Evolutionary conservation across 331 rosid species (phyloP).

Genomic region (Acacia pycnantha): DNA sequence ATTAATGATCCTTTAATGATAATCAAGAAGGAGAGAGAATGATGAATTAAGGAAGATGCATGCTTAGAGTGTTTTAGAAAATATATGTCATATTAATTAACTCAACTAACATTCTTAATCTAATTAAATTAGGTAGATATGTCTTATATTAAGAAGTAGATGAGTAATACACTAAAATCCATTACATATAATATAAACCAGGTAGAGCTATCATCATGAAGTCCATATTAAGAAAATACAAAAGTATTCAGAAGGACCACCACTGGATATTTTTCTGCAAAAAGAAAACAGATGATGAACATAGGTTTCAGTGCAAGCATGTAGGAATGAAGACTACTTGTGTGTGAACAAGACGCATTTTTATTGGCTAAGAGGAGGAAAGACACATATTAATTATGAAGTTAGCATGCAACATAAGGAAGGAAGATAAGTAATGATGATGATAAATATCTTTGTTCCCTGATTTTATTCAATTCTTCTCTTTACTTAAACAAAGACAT

Average conservation of each 20-base stretch:
- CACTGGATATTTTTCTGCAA: slow-evolving; percentile 27
- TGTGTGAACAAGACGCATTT: slow-evolving; percentile 46
- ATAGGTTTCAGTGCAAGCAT: slow-evolving; percentile 43
- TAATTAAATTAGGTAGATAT: too few species aligned
- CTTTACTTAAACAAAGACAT: slow-evolving; percentile 9
- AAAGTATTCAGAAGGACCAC: slow-evolving; percentile 35
- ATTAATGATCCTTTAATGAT: too few species aligned
- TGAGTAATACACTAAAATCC: too few species aligned
- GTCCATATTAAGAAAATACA: slow-evolving; percentile 10
- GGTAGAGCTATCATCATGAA: neutral
- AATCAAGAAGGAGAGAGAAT: too few species aligned
- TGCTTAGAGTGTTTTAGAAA: too few species aligned
- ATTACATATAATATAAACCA: too few species aligned
- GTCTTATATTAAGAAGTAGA: too few species aligned
- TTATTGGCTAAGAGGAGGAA: slow-evolving; percentile 40
- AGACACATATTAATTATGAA: slow-evolving; percentile 41
- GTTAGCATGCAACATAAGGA: slow-evolving; percentile 53
- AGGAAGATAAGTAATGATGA: slow-evolving; percentile 32
- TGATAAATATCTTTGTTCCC: slow-evolving; percentile 38
- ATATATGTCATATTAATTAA: too few species aligned
- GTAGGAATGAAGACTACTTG: neutral
- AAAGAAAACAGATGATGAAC: neutral
- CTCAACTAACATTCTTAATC: too few species aligned
- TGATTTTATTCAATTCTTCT: slow-evolving; percentile 25
- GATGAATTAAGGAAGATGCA: too few species aligned